Evolutionary conservation across 352 stramenopile genomes (phyloP), one percentile per base, ranked within the genome.

Genomic region (Globisporangium paroecandrum): DNA sequence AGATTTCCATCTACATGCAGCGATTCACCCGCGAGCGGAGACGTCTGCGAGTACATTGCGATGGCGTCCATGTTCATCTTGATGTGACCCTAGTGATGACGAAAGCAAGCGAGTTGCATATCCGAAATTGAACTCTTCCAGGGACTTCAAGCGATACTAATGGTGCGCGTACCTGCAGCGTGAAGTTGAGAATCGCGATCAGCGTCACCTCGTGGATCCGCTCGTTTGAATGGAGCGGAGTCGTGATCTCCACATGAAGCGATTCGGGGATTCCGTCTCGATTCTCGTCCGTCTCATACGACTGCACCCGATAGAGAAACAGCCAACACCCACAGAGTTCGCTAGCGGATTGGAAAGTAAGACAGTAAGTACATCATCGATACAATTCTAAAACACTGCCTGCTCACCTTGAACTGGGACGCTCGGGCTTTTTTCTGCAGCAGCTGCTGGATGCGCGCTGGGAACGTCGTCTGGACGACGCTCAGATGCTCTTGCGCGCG

Each of bases 51-150:
- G 58, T 76, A 66, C 25, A 80, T 69, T 2, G 77, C 77, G 13
- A 92, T 6, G 5, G 76, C 77, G 58, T 94, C 84, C 80, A 94
- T 93, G 32, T 82, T 87, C 24, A 95, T 56, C 55, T 80, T 77
- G 6, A 71, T 79, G 36, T 79, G 76, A 25, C 66, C 76, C 66
- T 85, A 24, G 4, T n/a, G 32, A 3, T 43, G 54, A 25, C 69
- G 25, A 49, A 29, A 4, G 7, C 15, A 51, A 22, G 41, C 38
- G 13, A 49, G 27, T 3, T 46, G 43, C 10, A 29, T 32, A 9
- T 18, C 18, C 22, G 10, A 25, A 32, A 47, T 20, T 13, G 38
- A 20, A 4, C 12, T 47, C 38, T 20, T 47, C 4, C 38, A 47
- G 38, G 38, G n/a, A 47, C 13, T 13, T 20, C 38, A 47, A 47